Conservation (phyloP, 768 basidiomycete genomes). For the Tricholoma sp. region DNA sequence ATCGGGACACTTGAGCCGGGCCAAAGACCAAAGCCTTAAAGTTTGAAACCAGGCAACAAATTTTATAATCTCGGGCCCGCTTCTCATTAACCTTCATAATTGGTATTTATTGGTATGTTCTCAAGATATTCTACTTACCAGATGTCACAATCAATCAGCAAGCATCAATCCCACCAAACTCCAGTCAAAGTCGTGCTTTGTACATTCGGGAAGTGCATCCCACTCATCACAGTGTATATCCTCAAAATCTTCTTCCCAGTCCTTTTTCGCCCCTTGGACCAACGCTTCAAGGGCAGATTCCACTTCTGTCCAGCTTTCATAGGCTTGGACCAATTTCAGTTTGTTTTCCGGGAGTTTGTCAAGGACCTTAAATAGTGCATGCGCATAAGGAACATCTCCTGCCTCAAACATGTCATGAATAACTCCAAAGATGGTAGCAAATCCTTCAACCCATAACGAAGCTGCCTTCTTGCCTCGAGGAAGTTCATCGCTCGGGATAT, state of each 20-base stretch:
- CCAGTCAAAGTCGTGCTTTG: not conserved
- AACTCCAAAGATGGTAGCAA: not conserved
- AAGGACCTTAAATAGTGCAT: not conserved
- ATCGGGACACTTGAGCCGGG: too few relatives aligned
- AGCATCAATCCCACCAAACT: not conserved
- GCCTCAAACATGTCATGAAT: not conserved
- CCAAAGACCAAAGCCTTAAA: too few relatives aligned
- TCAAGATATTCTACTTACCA: too few relatives aligned
- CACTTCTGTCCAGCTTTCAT: not conserved
- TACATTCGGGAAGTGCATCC: not conserved
- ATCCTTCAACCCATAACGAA: not conserved
- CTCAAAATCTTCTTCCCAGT: not conserved
- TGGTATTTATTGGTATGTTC: too few relatives aligned
- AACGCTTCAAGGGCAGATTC: not conserved
- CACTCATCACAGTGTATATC: not conserved
- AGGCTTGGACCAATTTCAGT: not conserved
- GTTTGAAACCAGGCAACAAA: too few relatives aligned
- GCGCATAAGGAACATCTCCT: not conserved
- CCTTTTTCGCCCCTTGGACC: not conserved
- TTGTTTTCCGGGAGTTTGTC: not conserved
- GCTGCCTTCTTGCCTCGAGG: not conserved
- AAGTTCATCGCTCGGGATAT: not conserved
- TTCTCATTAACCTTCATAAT: too few relatives aligned
- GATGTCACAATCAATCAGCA: not conserved
- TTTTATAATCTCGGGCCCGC: too few relatives aligned